These are phyloP conservation scores for Oidium heveae DNA, from an alignment of 2,329 filamentous ascomycete genomes.

Conservation along the genomic window DNA sequence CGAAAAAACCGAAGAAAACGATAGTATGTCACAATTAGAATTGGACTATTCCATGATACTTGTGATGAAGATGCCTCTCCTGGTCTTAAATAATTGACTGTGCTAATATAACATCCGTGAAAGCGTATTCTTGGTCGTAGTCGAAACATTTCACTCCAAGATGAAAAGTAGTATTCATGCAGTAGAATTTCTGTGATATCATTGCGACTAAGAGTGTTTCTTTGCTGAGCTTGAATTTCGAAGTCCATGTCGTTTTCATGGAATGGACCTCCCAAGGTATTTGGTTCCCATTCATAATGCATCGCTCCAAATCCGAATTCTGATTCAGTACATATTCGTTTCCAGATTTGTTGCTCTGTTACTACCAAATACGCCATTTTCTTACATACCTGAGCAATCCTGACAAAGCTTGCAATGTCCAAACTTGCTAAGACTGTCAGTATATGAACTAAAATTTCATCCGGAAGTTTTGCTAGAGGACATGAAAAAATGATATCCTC, in stretches of 20 bases:
- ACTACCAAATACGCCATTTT: slow-evolving; percentile 62
- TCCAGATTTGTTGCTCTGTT: slow-evolving; percentile 74
- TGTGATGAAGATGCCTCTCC: slow-evolving; percentile 48
- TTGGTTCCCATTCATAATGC: slow-evolving; percentile 52
- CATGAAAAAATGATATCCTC: slow-evolving; percentile 57
- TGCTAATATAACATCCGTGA: slow-evolving; percentile 89
- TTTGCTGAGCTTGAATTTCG: slow-evolving; percentile 1
- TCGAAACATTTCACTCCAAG: slow-evolving; percentile 51
- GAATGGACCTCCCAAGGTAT: slow-evolving; percentile 29
- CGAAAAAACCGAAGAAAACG: slow-evolving; percentile 89
- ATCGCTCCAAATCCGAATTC: slow-evolving; percentile 63
- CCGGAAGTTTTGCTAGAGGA: slow-evolving; percentile 50
- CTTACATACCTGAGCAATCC: slow-evolving; percentile 62
- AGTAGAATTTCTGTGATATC: slow-evolving; percentile 13
- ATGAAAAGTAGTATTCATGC: slow-evolving; percentile 20
- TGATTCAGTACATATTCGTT: slow-evolving; percentile 38
- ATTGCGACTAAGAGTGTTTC: background rate
- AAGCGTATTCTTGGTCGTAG: slow-evolving; percentile 68
- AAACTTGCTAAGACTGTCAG: slow-evolving; percentile 42
- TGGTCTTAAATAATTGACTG: slow-evolving; percentile 76
- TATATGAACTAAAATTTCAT: slow-evolving; percentile 66
- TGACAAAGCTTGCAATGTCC: slow-evolving; percentile 55
- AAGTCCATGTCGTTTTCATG: slow-evolving; percentile 7
- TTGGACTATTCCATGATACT: slow-evolving; percentile 52
- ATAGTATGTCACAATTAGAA: slow-evolving; percentile 95